phyloP scores from a whole-genome alignment of 768 basidiomycete species.

The Gloeopeniophorella convolvens region DNA sequence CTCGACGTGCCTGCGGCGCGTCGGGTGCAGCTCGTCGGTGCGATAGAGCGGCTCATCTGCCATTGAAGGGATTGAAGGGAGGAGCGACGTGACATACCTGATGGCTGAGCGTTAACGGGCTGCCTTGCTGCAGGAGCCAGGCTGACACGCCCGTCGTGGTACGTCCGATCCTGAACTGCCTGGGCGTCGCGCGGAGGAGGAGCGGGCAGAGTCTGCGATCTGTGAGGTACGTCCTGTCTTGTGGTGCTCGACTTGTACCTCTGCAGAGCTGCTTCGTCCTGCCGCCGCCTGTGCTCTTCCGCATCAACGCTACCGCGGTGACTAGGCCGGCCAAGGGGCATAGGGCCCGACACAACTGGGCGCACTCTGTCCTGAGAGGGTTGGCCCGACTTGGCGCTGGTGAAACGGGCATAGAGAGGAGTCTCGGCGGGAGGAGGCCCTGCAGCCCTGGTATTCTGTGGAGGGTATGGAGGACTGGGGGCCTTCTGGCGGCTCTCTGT shows the following conservation, averaged over 20 bases:
- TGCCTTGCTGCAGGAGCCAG: neutral
- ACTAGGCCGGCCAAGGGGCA: conserved; percentile 21
- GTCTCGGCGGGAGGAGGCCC: conserved; percentile 11
- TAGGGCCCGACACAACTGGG: conserved; percentile 25
- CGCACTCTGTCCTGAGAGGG: conserved; percentile 9
- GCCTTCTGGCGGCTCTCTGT: conserved; percentile 4
- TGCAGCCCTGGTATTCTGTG: conserved; percentile 5
- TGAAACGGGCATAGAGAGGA: conserved; percentile 27
- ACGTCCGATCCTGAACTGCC: neutral
- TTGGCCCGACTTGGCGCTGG: conserved; percentile 13
- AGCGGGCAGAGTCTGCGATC: neutral
- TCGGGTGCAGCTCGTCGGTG: too few relatives aligned
- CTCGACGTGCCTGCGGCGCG: neutral
- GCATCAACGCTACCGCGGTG: neutral
- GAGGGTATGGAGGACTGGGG: neutral
- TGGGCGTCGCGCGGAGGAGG: neutral
- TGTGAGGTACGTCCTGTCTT: neutral
- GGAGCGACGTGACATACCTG: conserved; percentile 7
- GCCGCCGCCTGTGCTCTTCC: conserved; percentile 3
- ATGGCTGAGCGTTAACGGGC: neutral
- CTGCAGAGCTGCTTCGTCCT: neutral
- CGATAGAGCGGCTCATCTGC: too few relatives aligned
- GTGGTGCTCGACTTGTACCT: neutral
- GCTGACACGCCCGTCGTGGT: neutral
- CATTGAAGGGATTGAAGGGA: neutral